Evolutionary conservation across 208 protist genomes (phyloP).

Genomic region (Trypanosoma rangeli): DNA sequence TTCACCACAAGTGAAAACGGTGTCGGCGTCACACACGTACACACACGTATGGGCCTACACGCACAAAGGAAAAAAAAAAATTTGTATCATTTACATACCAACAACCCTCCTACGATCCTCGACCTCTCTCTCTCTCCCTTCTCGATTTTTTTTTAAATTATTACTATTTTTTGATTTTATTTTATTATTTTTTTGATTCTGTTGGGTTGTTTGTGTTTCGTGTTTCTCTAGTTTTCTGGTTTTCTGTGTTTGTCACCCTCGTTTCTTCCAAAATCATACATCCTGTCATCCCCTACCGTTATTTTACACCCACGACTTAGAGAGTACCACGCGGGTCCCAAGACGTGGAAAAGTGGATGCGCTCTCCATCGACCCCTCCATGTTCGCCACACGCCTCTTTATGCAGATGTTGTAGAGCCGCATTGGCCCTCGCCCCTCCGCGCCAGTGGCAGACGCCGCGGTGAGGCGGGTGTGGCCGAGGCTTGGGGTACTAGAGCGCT

Average conservation of each 20-base stretch:
- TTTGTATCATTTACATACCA: neutral
- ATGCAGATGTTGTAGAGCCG: conserved; percentile 25
- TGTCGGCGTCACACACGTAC: neutral
- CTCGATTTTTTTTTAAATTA: conserved; percentile 1
- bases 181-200: conserved; percentile 7
- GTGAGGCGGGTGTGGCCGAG: neutral
- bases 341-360: neutral
- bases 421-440: conserved; percentile 1
- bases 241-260: neutral
- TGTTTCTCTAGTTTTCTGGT: too few species aligned
- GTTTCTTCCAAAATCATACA: conserved; percentile 2
- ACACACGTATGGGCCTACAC: too few species aligned
- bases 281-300: neutral
- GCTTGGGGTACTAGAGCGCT: neutral
- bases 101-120: neutral
- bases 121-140: neutral
- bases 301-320: conserved; percentile 4
- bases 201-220: too few species aligned
- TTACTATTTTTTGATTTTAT: conserved; percentile 1
- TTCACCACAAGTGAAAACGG: too few species aligned
- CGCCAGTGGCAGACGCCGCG: neutral
- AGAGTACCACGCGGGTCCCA: conserved; percentile 8
- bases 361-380: neutral
- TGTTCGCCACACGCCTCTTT: neutral
- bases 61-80: too few species aligned